Conservation (phyloP, 768 basidiomycete species). For the Termitomyces titanicus region DNA sequence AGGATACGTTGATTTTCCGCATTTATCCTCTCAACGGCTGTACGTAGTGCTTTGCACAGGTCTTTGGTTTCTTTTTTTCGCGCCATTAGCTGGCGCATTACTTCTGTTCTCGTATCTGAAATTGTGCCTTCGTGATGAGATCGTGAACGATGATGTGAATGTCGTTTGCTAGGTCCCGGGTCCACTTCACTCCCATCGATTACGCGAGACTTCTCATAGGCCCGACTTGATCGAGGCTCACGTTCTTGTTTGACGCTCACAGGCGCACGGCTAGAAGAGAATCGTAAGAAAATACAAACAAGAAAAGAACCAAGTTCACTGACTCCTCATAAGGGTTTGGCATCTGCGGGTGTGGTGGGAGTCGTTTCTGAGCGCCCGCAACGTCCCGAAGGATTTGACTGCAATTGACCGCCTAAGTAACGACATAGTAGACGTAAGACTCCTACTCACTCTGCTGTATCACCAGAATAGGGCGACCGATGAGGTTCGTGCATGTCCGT, state of each 20-base stretch:
- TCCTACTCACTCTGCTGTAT: conserved; percentile 3
- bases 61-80: conserved; percentile 31
- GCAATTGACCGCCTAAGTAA: neutral
- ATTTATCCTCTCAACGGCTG: conserved; percentile 31
- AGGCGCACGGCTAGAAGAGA: neutral
- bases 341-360: neutral
- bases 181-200: neutral
- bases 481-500: neutral
- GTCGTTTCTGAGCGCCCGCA: conserved; percentile 1
- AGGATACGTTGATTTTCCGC: conserved; percentile 30
- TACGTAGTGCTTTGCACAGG: conserved; percentile 31
- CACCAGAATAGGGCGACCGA: conserved; percentile 5
- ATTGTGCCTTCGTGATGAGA: conserved; percentile 6
- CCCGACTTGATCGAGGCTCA: neutral
- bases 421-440: neutral
- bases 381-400: conserved; percentile 9
- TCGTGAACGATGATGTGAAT: conserved; percentile 5
- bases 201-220: neutral
- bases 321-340: neutral
- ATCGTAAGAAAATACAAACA: neutral
- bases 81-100: conserved; percentile 27
- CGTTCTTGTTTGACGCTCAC: neutral
- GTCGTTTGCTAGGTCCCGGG: conserved; percentile 9
- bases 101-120: conserved; percentile 17
- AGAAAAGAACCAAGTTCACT: neutral